phyloP scores from a whole-genome alignment of 345 rosid species.

The Pseudoturritis turrita region DNA sequence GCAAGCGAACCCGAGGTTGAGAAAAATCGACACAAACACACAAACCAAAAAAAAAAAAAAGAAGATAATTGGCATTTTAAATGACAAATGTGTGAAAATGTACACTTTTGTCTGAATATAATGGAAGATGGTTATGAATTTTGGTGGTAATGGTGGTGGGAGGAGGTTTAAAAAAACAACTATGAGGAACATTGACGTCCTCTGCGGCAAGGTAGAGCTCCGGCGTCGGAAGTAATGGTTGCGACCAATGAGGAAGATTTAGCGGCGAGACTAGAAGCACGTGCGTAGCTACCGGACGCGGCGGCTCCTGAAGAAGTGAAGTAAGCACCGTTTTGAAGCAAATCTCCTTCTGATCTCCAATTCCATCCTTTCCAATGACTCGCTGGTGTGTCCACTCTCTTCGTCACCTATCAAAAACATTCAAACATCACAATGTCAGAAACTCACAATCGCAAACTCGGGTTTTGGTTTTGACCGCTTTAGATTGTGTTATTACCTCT shows the following conservation, averaged over 20 bases:
- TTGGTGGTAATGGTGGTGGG: background rate
- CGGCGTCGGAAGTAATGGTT: constrained; percentile 68
- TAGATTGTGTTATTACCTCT: constrained; percentile 45
- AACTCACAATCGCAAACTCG: background rate
- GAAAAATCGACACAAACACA: constrained; percentile 28
- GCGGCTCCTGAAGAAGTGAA: constrained; percentile 90
- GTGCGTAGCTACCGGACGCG: constrained; percentile 79
- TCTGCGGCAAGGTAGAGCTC: constrained; percentile 62
- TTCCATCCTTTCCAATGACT: constrained; percentile 79
- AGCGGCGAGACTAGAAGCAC: constrained; percentile 91
- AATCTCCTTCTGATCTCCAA: constrained; percentile 95
- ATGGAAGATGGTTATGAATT: background rate
- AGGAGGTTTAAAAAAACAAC: background rate
- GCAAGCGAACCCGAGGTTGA: constrained; percentile 34
- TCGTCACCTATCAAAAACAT: constrained; percentile 56
- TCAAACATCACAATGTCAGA: background rate
- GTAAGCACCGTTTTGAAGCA: constrained; percentile 80
- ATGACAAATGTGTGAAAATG: constrained; percentile 37
- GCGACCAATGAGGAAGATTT: constrained; percentile 81
- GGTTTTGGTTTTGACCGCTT: background rate
- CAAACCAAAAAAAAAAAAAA: background rate
- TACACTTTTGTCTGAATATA: constrained; percentile 32
- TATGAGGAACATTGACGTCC: constrained; percentile 48
- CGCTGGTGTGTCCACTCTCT: constrained; percentile 69
- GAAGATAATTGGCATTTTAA: constrained; percentile 21